These are phyloP conservation scores for Globisporangium cederbergense DNA, from an alignment of 352 stramenopile species.

Conservation along the genomic window DNA sequence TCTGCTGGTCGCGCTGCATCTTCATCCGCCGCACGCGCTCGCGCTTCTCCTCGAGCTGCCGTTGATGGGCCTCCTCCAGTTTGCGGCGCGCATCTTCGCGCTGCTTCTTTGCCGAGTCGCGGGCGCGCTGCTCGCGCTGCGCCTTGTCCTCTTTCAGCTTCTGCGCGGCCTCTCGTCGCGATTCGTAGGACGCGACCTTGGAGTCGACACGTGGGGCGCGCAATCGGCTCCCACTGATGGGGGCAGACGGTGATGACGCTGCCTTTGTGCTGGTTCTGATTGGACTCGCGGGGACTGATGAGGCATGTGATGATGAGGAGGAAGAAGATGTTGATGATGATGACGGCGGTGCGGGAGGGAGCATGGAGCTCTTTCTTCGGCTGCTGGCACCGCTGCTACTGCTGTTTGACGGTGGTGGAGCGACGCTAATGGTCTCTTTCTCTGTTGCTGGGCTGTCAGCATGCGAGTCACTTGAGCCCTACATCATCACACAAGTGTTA, in stretches of 20 bases:
- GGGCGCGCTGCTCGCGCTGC: slow-evolving; percentile 51
- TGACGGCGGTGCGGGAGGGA: neutral
- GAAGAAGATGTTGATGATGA: neutral
- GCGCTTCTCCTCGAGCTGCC: slow-evolving; percentile 64
- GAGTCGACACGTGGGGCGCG: slow-evolving; percentile 16
- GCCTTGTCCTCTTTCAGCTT: slow-evolving; percentile 75
- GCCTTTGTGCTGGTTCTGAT: slow-evolving; percentile 17
- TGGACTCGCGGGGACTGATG: slow-evolving; percentile 6
- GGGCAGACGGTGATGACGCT: slow-evolving; percentile 24
- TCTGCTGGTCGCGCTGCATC: slow-evolving; percentile 37
- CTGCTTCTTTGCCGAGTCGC: slow-evolving; percentile 60
- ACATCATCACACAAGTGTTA: neutral
- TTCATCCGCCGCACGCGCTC: slow-evolving; percentile 63
- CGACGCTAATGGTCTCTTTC: neutral
- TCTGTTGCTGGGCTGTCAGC: slow-evolving; percentile 16
- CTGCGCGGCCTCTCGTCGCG: slow-evolving; percentile 48
- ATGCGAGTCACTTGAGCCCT: slow-evolving; percentile 23
- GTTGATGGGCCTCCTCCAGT: slow-evolving; percentile 60
- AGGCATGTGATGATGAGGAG: neutral
- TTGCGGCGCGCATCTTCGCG: slow-evolving; percentile 59
- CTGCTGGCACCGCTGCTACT: neutral
- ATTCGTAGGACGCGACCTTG: slow-evolving; percentile 41
- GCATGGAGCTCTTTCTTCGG: neutral
- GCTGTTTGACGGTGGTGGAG: neutral
- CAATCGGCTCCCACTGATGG: slow-evolving; percentile 25